A percentile compares a stretch with the other conserved stretches of the same genome.
phyloP scores from a whole-genome alignment of 768 basidiomycete genomes.

The Phaeotremella skinneri region DNA sequence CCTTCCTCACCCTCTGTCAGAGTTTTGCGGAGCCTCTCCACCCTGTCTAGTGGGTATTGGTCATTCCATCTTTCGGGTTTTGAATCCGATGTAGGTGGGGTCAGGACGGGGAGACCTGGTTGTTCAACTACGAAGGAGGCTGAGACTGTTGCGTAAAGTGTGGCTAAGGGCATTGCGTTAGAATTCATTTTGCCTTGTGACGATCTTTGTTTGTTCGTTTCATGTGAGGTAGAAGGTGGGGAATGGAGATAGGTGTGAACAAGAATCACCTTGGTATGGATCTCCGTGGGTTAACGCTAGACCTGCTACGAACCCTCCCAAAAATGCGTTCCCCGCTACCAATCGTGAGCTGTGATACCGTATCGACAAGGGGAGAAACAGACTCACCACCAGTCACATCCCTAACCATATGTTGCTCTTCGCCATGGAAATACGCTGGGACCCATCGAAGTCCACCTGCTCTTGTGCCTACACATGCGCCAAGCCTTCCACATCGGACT shows the following conservation, averaged over 20 bases:
- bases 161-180: slow-evolving; percentile 17
- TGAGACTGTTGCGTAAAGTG: slow-evolving; percentile 40
- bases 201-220: too few relatives aligned
- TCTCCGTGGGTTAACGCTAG: slow-evolving; percentile 20
- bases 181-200: too few relatives aligned
- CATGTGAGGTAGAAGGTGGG: too few relatives aligned
- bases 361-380: background rate
- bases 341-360: background rate
- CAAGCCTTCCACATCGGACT: slow-evolving; percentile 36
- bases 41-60: background rate
- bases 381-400: slow-evolving; percentile 46
- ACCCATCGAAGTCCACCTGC: slow-evolving; percentile 34
- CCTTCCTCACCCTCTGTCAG: background rate
- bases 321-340: slow-evolving; percentile 42
- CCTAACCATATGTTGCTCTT: slow-evolving; percentile 22
- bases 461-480: slow-evolving; percentile 34
- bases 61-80: slow-evolving; percentile 2
- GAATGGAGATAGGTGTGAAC: too few relatives aligned
- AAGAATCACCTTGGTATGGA: slow-evolving; percentile 33
- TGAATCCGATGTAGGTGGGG: background rate
- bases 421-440: slow-evolving; percentile 34
- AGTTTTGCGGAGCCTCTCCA: background rate
- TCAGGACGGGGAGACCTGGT: slow-evolving; percentile 32
- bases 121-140: slow-evolving; percentile 45
- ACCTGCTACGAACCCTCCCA: slow-evolving; percentile 44